These are phyloP conservation scores for Clavariopsis aquatica DNA, from an alignment of 495 filamentous ascomycete species.

Conservation along the genomic window DNA sequence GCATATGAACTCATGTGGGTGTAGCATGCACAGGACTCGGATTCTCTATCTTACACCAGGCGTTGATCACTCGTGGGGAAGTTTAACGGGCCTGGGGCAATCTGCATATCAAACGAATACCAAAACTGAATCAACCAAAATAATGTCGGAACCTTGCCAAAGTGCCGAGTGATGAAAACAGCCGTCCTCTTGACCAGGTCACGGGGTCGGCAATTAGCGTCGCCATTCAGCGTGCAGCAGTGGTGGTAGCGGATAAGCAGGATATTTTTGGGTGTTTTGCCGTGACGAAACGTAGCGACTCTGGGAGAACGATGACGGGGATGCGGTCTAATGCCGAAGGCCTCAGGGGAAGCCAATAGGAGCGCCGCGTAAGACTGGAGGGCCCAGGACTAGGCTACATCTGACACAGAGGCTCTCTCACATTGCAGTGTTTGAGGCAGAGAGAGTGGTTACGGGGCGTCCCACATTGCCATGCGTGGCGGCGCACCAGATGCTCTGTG, in stretches of 20 bases:
- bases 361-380: neutral
- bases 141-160: neutral
- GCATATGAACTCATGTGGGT: constrained; percentile 17
- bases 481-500: constrained; percentile 1
- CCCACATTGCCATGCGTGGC: constrained; percentile 5
- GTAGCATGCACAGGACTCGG: constrained; percentile 9
- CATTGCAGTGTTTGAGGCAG: constrained; percentile 23
- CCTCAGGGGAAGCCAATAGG: constrained; percentile 13
- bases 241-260: neutral
- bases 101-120: constrained; percentile 35
- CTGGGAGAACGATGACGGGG: neutral
- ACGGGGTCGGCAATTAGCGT: neutral
- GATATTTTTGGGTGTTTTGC: constrained; percentile 8
- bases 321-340: neutral
- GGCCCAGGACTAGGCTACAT: constrained; percentile 4
- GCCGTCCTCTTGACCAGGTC: neutral
- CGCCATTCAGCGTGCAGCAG: neutral
- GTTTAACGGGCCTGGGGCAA: constrained; percentile 15
- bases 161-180: constrained; percentile 17
- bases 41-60: constrained; percentile 28
- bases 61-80: constrained; percentile 30
- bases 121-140: constrained; percentile 29
- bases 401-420: constrained; percentile 18
- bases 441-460: neutral
- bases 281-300: constrained; percentile 10